These are phyloP conservation scores for Cladosporium halotolerans DNA, from an alignment of 2,329 filamentous ascomycete genomes.

Conservation along the genomic window DNA sequence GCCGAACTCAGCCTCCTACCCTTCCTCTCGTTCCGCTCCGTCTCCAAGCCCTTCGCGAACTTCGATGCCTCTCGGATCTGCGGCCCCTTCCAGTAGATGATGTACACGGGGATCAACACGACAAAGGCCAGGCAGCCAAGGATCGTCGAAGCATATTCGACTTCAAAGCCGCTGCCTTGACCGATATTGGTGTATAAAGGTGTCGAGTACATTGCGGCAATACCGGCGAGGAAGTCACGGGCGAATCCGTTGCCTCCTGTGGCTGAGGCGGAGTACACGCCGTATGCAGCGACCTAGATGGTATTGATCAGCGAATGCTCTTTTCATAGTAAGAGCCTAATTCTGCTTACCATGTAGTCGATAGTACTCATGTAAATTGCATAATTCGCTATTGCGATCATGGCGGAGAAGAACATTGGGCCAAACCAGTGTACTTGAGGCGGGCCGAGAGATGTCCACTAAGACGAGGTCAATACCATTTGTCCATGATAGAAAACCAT, in stretches of 20 bases:
- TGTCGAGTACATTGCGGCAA: slow-evolving; percentile 61
- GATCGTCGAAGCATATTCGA: slow-evolving; percentile 48
- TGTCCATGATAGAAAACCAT: neutral
- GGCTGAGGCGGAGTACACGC: slow-evolving; percentile 65
- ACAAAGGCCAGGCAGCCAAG: slow-evolving; percentile 46
- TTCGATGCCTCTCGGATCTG: slow-evolving; percentile 35
- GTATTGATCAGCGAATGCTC: slow-evolving; percentile 1
- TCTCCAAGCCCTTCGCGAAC: slow-evolving; percentile 40
- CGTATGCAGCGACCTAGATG: slow-evolving; percentile 69
- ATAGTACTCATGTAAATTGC: slow-evolving; percentile 30
- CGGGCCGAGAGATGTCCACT: slow-evolving; percentile 60
- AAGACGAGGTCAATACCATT: slow-evolving; percentile 39
- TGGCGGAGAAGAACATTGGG: slow-evolving; percentile 56
- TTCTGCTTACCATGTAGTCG: slow-evolving; percentile 63
- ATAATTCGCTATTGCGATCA: slow-evolving; percentile 65
- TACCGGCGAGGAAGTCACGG: slow-evolving; percentile 65
- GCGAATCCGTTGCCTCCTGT: slow-evolving; percentile 71
- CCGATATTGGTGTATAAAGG: slow-evolving; percentile 38
- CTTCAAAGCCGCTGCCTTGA: slow-evolving; percentile 17
- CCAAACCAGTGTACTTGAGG: slow-evolving; percentile 56
- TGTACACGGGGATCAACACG: slow-evolving; percentile 49
- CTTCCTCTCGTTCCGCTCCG: slow-evolving; percentile 32
- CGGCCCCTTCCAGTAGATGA: slow-evolving; percentile 45
- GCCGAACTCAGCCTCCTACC: neutral
- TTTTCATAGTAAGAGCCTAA: slow-evolving; percentile 26